These are phyloP conservation scores for Pestalotiopsis sp. DNA, from an alignment of 2,329 filamentous ascomycete genomes.

Conservation along the genomic window DNA sequence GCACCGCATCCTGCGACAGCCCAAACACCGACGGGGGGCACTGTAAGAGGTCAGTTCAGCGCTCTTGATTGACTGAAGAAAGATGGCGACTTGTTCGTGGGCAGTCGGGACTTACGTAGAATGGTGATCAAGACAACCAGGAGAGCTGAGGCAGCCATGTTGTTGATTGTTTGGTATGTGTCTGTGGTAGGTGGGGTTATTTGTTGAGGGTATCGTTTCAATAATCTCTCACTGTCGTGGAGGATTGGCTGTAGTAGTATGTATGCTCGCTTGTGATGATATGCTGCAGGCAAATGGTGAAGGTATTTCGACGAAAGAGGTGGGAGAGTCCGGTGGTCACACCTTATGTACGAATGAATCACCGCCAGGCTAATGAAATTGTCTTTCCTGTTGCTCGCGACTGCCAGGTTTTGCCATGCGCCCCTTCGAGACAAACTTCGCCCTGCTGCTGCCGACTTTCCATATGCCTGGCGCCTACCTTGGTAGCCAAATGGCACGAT, in stretches of 20 bases:
- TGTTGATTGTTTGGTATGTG: constrained; percentile 31
- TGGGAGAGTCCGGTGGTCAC: background rate
- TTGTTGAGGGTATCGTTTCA: background rate
- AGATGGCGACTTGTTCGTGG: background rate
- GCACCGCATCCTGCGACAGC: constrained; percentile 66
- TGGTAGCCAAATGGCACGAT: constrained; percentile 3
- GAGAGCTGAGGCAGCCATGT: constrained; percentile 53
- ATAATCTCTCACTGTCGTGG: background rate
- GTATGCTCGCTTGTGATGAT: background rate
- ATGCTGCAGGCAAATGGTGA: background rate
- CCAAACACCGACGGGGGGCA: constrained; percentile 68
- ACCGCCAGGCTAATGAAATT: background rate
- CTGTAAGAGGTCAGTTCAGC: constrained; percentile 38
- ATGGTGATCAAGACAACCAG: constrained; percentile 56
- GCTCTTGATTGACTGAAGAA: background rate
- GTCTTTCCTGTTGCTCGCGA: background rate
- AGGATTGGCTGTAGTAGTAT: background rate
- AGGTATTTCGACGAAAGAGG: background rate
- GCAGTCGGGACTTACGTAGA: constrained; percentile 43
- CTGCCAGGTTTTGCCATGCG: constrained; percentile 1
- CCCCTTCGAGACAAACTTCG: constrained; percentile 1
- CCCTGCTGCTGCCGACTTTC: background rate
- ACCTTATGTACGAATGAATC: constrained; percentile 2
- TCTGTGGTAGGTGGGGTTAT: background rate
- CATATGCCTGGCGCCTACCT: background rate